A percentile compares a stretch with the other conserved stretches of the same genome.
phyloP scores from a whole-genome alignment of 164 flowering plant species.

The Kingdonia uniflora region DNA sequence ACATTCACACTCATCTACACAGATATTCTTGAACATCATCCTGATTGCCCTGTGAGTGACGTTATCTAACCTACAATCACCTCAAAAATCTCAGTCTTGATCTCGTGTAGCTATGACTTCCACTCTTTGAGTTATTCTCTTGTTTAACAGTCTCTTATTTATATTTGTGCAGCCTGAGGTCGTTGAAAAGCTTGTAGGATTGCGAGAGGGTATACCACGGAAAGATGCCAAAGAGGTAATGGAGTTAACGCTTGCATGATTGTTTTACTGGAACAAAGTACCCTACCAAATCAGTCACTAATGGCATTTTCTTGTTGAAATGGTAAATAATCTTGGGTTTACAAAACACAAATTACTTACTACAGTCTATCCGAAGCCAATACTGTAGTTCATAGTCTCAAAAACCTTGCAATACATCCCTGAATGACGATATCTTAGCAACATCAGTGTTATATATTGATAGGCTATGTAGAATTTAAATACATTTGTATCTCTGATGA shows the following conservation, averaged over 20 bases:
- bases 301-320: background rate
- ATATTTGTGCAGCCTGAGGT: constrained; percentile 74
- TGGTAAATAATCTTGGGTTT: too few species aligned
- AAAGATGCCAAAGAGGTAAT: constrained; percentile 97
- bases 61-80: background rate
- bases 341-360: too few species aligned
- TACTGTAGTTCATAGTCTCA: too few species aligned
- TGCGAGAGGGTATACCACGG: constrained; percentile 92
- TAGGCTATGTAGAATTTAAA: too few species aligned
- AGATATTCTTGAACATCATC: constrained; percentile 89
- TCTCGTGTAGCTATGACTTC: too few species aligned
- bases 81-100: background rate
- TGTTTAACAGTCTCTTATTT: background rate
- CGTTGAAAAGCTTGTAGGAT: constrained; percentile 81
- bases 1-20: constrained; percentile 91
- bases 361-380: too few species aligned
- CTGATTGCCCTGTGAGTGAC: constrained; percentile 89
- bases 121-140: too few species aligned
- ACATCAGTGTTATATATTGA: too few species aligned
- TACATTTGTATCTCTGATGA: constrained; percentile 4
- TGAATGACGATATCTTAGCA: too few species aligned
- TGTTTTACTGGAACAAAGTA: background rate
- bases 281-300: background rate
- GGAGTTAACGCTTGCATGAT: background rate
- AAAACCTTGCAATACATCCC: too few species aligned